Evolutionary conservation across 2,329 filamentous ascomycete genomes (phyloP).

Genomic region (Fusarium verrucosum): DNA sequence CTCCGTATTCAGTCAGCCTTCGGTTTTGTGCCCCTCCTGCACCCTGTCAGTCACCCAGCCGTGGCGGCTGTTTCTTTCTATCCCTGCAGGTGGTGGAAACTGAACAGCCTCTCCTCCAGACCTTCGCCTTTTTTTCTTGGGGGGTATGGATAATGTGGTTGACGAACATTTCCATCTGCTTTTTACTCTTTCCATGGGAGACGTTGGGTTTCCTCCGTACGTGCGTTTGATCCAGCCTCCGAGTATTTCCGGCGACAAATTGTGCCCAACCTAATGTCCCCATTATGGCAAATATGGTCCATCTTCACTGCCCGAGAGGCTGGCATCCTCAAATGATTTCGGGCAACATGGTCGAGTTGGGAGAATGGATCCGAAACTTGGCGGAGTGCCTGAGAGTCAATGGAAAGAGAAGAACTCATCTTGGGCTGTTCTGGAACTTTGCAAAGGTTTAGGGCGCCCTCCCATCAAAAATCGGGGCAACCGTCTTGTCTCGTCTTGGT

Average conservation of each 20-base stretch:
- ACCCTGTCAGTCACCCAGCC: conserved; percentile 15
- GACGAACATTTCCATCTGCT: conserved; percentile 9
- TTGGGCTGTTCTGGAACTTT: conserved; percentile 36
- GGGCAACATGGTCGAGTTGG: conserved; percentile 20
- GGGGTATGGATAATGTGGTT: conserved; percentile 4
- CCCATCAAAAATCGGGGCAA: conserved; percentile 23
- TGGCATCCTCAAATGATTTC: conserved; percentile 15
- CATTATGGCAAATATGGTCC: conserved; percentile 21
- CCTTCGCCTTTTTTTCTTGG: not conserved
- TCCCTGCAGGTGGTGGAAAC: conserved; percentile 28
- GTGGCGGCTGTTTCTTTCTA: conserved; percentile 26
- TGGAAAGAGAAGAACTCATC: conserved; percentile 9
- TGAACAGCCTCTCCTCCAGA: conserved; percentile 12
- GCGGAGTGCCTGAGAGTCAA: conserved; percentile 12
- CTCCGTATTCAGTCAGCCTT: conserved; percentile 2
- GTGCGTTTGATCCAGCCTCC: conserved; percentile 14
- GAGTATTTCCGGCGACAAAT: conserved; percentile 31
- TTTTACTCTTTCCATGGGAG: conserved; percentile 1
- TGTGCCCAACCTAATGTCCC: not conserved
- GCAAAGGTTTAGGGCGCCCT: conserved; percentile 20
- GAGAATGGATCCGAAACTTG: conserved; percentile 18
- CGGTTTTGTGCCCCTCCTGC: conserved; percentile 8
- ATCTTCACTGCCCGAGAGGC: conserved; percentile 7
- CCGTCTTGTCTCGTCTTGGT: conserved; percentile 12
- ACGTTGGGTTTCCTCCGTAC: not conserved